Evolutionary conservation across 495 filamentous ascomycete genomes (phyloP).

Genomic region (Xylaria longipes): DNA sequence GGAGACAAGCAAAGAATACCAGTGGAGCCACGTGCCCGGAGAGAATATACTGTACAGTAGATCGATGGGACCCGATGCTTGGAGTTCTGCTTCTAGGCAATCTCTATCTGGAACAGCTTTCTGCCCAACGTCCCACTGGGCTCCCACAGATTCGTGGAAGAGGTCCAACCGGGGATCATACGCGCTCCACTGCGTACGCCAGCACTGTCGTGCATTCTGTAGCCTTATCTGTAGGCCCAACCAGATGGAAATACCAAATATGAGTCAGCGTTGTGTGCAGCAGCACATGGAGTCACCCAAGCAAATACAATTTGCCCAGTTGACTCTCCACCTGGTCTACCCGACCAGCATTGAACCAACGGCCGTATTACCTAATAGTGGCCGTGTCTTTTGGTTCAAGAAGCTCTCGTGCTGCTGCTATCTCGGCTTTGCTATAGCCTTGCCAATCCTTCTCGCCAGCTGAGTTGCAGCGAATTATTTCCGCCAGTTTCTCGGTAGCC

Average conservation of each 20-base stretch:
- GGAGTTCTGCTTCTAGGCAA: conserved; percentile 1
- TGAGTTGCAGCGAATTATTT: conserved; percentile 71
- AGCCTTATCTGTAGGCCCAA: conserved; percentile 25
- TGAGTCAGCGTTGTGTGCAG: conserved; percentile 20
- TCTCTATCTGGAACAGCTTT: conserved; percentile 35
- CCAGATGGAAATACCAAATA: conserved; percentile 7
- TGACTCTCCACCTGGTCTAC: not conserved
- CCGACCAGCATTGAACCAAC: not conserved
- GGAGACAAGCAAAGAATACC: conserved; percentile 24
- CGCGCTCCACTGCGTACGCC: conserved; percentile 16
- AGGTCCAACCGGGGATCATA: conserved; percentile 5
- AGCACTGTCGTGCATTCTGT: conserved; percentile 22
- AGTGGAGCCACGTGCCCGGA: conserved; percentile 42
- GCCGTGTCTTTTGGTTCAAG: conserved; percentile 55
- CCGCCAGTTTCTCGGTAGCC: conserved; percentile 74
- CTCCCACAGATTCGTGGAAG: conserved; percentile 24
- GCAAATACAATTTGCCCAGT: conserved; percentile 7
- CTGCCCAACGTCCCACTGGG: conserved; percentile 40
- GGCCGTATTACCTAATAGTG: conserved; percentile 40
- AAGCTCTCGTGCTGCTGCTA: conserved; percentile 78
- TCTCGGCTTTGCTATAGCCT: conserved; percentile 74
- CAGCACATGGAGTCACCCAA: conserved; percentile 1
- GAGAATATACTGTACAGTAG: conserved; percentile 24
- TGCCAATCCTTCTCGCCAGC: conserved; percentile 69
- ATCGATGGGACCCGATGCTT: conserved; percentile 23